Base-by-base conservation (phyloP, 805 yeast genomes). In the Saturnispora sekii region DNA sequence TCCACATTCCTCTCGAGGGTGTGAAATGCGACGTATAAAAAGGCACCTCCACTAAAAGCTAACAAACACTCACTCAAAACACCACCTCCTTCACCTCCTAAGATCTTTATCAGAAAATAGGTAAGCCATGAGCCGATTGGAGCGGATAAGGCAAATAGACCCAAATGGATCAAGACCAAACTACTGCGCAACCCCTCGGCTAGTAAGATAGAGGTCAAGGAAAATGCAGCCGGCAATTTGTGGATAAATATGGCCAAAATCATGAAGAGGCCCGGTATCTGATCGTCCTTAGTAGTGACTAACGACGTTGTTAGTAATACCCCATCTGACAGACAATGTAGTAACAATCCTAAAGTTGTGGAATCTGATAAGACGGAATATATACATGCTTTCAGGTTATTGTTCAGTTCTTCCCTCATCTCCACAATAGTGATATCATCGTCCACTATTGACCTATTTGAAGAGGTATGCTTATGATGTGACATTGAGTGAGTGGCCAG, bases 291-390 rank as follows among this genome's bases (percentile, higher is more conserved):
- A 72, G 60, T 6, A 11, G 47, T 63, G 16, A 50, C 36, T n/a
- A 51, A 10, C 2, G 56, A 49, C 0, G 87, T 73, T 0, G 88
- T 87, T 32, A 84, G 63, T 0, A 87, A 81, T 6, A 84, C 65
- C 1, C 94, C 94, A 53, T 84, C 94, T 2, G 84, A 76, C 2
- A 77, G 53, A 1, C 85, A 75, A 55, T 84, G 94, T 12, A 83
- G 65, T 1, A 81, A 56, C 11, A 84, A 65, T 0, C 88, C 87
- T 4, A 81, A 52, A 0, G 84, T 74, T 2, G 77, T 65, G 1
- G 84, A 63, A 12, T 75, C 62, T 14, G 57, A 53, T 15, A 70
- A 41, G 1, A 74, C 62, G 3, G 69, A 57, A 30, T 44, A 32
- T 18, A 60, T 16, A 11, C 32, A 17, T 16, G 43, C 32, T 34